Evolutionary conservation across 192 early-diverging fungal species (phyloP), one percentile per base, ranked within the genome.

Genomic region (Chytriomyces sp.): DNA sequence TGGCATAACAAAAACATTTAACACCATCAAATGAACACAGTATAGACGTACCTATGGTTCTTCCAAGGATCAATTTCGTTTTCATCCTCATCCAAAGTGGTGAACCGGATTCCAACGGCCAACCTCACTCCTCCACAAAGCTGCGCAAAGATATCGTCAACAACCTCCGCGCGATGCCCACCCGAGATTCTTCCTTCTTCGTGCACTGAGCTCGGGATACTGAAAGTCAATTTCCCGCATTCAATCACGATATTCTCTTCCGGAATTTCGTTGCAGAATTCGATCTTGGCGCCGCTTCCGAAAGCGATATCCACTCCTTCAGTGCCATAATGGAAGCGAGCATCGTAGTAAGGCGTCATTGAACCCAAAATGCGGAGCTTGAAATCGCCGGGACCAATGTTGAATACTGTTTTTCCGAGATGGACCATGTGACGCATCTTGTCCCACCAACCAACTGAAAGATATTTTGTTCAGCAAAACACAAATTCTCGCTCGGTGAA

Each of bases 401-500:
- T 67, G 64, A 79, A 45, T 6, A 87, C 44, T 16, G 66, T 78
- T 64, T 85, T 74, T 47, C 65, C 67, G 7, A 86, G 82, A 75
- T 89, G 88, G 47, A 86, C n/a, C 23, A 89, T 82, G 11, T 87
- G 53, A 7, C 88, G 64, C 28, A 86, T 64, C 65, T 89, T 89
- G 67, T 89, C 88, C 88, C 88, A 89, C 88, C 88, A 87, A 3
- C 85, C 85, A 43, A 86, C 76, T 75, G 20, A 48, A 64, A 53
- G 66, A 28, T n/a, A 69, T 28, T 28, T 67, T 46, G 65, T 26
- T 45, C 46, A 46, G 5, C n/a, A 71, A 28, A 57, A 0, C 0
- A 57, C n/a, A 5, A 1, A 26, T 48, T 26, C 50, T 50, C 9
- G 7, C n/a, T 11, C 44, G 24, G 24, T 5, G 4, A 59, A 6